Conservation (phyloP, 139 green algal genomes). For the Tetraselmis striata region DNA sequence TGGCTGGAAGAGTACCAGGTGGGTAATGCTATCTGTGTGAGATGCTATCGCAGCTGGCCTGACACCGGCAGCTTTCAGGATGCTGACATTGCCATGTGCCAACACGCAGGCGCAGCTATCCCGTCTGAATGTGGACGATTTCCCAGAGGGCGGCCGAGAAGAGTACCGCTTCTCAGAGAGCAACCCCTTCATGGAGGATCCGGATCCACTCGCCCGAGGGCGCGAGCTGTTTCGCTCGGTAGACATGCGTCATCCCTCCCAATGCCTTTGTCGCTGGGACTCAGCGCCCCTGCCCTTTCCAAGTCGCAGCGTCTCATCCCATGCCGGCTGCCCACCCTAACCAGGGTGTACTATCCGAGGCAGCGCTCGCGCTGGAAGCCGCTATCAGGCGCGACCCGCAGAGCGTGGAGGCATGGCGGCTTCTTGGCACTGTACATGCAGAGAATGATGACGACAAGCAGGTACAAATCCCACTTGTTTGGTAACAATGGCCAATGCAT, state of each 20-base stretch:
- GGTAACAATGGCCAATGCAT: too few relatives aligned
- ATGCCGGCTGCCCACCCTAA: too few relatives aligned
- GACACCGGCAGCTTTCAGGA: too few relatives aligned
- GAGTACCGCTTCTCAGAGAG: slow-evolving; percentile 72
- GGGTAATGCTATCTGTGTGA: too few relatives aligned
- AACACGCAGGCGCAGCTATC: neutral
- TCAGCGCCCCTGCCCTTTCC: too few relatives aligned
- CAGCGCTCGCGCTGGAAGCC: slow-evolving; percentile 90
- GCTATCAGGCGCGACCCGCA: slow-evolving; percentile 67
- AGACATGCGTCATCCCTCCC: too few relatives aligned
- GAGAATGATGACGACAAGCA: slow-evolving; percentile 97
- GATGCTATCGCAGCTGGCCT: too few relatives aligned
- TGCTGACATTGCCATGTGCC: too few relatives aligned
- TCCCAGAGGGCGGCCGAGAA: neutral
- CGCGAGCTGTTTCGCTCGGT: neutral
- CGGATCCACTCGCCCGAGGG: slow-evolving; percentile 21
- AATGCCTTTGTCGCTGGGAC: too few relatives aligned
- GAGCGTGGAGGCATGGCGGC: slow-evolving; percentile 83
- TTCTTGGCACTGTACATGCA: slow-evolving; percentile 92
- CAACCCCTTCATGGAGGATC: slow-evolving; percentile 86
- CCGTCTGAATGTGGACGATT: neutral
- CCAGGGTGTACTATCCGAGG: slow-evolving; percentile 81
- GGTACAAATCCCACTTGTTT: too few relatives aligned
- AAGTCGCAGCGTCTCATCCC: too few relatives aligned
- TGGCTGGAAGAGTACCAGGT: neutral